phyloP scores from a whole-genome alignment of 2,329 filamentous ascomycete species.

The Penicillium sp. region DNA sequence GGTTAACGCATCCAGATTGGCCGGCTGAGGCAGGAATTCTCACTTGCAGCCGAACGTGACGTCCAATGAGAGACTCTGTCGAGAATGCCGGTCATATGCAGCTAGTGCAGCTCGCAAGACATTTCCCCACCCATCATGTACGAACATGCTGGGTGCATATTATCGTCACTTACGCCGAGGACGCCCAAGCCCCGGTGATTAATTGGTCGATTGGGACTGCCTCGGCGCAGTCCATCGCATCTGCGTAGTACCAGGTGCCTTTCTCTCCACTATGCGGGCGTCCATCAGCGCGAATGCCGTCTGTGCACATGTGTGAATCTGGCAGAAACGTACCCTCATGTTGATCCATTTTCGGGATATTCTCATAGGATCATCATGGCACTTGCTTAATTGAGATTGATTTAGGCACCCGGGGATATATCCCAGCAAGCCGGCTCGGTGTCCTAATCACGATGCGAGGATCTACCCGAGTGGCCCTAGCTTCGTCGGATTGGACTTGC shows the following conservation, averaged over 20 bases:
- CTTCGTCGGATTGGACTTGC: constrained; percentile 1
- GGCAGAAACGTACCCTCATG: no score
- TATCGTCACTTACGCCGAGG: constrained; percentile 12
- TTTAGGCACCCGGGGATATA: no score
- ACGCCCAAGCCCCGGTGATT: constrained; percentile 2
- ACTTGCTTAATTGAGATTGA: no score
- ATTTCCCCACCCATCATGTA: constrained; percentile 18
- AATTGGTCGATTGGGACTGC: constrained; percentile 16
- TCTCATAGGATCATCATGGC: no score
- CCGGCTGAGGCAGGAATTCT: constrained; percentile 19
- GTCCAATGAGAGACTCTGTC: constrained; percentile 27
- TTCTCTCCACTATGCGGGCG: constrained; percentile 9
- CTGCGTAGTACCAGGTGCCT: constrained; percentile 23
- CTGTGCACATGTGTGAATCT: constrained; percentile 6
- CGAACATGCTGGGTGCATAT: constrained; percentile 14
- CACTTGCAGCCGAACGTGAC: constrained; percentile 21
- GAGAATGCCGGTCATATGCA: constrained; percentile 29
- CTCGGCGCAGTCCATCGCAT: constrained; percentile 25
- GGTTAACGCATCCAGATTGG: constrained; percentile 27
- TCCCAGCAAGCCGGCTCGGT: no score
- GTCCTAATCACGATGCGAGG: no score
- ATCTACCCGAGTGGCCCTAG: no score
- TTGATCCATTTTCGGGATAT: no score
- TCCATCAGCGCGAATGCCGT: constrained; percentile 6
- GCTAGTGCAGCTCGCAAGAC: constrained; percentile 25